Evolutionary conservation across 139 green algal species (phyloP), one percentile per base, ranked within the genome.

Genomic region (Zygnema cylindricum): DNA sequence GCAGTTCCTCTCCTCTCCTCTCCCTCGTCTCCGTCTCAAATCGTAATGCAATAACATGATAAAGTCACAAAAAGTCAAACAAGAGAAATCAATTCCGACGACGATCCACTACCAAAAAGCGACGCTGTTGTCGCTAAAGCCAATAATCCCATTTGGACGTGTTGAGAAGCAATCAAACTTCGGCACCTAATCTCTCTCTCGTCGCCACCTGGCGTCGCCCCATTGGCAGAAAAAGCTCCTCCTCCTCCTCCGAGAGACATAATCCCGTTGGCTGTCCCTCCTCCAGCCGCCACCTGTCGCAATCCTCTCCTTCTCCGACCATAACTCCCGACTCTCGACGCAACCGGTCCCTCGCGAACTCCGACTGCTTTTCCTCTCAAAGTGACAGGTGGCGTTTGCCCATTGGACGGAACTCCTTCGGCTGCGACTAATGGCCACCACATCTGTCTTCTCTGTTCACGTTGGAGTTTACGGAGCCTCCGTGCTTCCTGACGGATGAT

Each of bases 401-500:
- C 54, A 35, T 36, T 85, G 63, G 81, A 63, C 36, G 71, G 71
- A 25, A 16, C 71, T 16, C 42, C 71, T 33, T 84, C 81, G 22
- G 81, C 81, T 21, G 73, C 84, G 2, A 89, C 84, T 7, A 89
- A 75, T 7, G 84, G 84, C 84, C 73, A 88, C 86, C 42, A 90
- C 79, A 78, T 36, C 78, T 88, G 82, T 1, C 78, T 55, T 0
- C 86, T 77, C 81, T 91, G 42, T 78, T 89, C 2, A 25, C 86
- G 1, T 32, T 79, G 78, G 2, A 77, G 32, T 7, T 79, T 41
- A 1, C 86, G 49, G 43, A 69, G 1, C 2, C 82, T 30, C 54
- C 73, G 71, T 40, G 43, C 73, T 39, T 89, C 38, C 63, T 71
- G 43, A 36, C n/a, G 7, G 30, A 89, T 11, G 41, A 92, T 84